Evolutionary conservation across 2,329 filamentous ascomycete genomes (phyloP).

Genomic region (Claviceps africana): DNA sequence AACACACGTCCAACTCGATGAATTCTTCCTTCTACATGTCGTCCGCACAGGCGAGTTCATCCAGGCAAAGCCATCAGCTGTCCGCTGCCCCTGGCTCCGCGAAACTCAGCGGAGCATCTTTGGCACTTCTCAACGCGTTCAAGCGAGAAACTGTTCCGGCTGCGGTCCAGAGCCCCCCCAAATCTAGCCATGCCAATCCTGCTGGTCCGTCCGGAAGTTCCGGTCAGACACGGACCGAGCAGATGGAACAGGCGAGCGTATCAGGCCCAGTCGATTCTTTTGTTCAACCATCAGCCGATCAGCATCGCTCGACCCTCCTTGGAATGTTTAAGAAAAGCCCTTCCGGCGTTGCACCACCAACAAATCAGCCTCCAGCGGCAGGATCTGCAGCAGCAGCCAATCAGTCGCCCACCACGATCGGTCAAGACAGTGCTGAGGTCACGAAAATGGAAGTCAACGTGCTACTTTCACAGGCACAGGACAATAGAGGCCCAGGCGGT

Average conservation of each 20-base stretch:
- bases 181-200: neutral
- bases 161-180: neutral
- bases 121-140: constrained; percentile 31
- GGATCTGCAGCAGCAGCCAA: neutral
- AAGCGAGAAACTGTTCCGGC: constrained; percentile 16
- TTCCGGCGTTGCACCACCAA: neutral
- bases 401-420: neutral
- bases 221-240: neutral
- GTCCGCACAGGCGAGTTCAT: neutral
- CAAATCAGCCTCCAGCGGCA: neutral
- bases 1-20: neutral
- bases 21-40: neutral
- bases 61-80: constrained; percentile 3
- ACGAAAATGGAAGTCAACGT: neutral
- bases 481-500: neutral
- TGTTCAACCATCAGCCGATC: constrained; percentile 11
- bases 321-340: constrained; percentile 38
- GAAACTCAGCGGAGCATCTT: constrained; percentile 27
- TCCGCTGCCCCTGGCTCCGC: constrained; percentile 8
- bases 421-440: neutral
- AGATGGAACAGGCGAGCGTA: constrained; percentile 7
- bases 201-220: neutral
- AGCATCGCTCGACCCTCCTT: constrained; percentile 35
- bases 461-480: constrained; percentile 1
- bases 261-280: constrained; percentile 16